Conservation (phyloP, 805 yeast species). For the Metschnikowia bowlesiae region DNA sequence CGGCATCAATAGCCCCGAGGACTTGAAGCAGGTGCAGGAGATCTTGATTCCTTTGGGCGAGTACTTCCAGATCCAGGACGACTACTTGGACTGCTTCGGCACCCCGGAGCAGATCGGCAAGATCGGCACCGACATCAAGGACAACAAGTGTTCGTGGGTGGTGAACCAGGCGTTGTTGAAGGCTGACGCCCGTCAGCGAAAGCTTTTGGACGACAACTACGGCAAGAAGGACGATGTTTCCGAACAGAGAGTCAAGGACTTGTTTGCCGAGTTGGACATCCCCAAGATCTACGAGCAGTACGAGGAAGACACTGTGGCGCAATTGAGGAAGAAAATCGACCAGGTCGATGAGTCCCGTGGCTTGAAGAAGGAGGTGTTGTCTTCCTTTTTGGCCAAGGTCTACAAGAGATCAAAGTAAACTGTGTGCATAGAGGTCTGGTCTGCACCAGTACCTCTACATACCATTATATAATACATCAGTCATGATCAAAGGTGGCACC, state of each 20-base stretch:
- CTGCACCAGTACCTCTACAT: too few species aligned
- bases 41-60: constrained; percentile 93
- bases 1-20: constrained; percentile 65
- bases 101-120: constrained; percentile 97
- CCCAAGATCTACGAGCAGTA: constrained; percentile 69
- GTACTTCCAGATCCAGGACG: constrained; percentile 98
- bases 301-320: constrained; percentile 71
- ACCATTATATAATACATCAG: too few species aligned
- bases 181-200: constrained; percentile 77
- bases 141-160: constrained; percentile 98
- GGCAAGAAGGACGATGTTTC: constrained; percentile 71
- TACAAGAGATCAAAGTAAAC: constrained; percentile 83
- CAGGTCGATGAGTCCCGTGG: constrained; percentile 85
- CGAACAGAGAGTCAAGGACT: constrained; percentile 66
- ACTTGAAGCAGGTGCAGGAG: constrained; percentile 82
- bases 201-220: constrained; percentile 77
- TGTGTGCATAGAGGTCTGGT: not conserved
- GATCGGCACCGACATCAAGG: constrained; percentile 97
- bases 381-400: constrained; percentile 80
- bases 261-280: constrained; percentile 71
- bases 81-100: constrained; percentile 94
- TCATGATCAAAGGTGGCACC: too few species aligned
- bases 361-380: constrained; percentile 82
- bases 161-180: constrained; percentile 85
- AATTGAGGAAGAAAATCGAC: constrained; percentile 62